These are phyloP conservation scores for Solanum etuberosum DNA, from an alignment of 257 asterid species.

Conservation along the genomic window DNA sequence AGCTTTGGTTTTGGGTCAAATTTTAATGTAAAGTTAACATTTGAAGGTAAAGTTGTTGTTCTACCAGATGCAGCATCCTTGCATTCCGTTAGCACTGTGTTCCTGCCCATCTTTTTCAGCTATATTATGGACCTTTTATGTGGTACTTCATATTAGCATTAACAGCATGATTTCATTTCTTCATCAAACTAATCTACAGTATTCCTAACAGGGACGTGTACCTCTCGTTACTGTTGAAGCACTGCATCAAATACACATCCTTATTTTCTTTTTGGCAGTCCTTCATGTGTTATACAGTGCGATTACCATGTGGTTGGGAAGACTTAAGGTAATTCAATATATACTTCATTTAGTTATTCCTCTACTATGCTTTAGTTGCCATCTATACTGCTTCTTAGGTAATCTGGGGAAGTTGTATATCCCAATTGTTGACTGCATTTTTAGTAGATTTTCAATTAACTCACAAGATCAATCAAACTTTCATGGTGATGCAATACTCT, in stretches of 20 bases:
- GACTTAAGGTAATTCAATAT: conserved; percentile 50
- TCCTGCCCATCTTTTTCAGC: not conserved
- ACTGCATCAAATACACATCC: conserved; percentile 88
- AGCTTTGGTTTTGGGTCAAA: not conserved
- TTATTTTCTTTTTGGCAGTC: conserved; percentile 85
- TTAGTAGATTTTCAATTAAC: not conserved
- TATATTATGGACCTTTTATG: not conserved
- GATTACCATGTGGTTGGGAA: conserved; percentile 80
- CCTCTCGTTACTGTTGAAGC: conserved; percentile 61
- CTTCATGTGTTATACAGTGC: conserved; percentile 79
- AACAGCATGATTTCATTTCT: not conserved
- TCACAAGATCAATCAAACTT: not conserved
- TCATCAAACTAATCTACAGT: not conserved
- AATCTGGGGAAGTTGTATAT: not conserved
- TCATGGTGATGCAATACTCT: not conserved
- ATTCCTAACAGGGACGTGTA: conserved; percentile 41
- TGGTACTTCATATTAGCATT: not conserved
- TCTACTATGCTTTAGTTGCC: not conserved
- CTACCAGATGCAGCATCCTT: not conserved
- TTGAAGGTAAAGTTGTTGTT: not conserved
- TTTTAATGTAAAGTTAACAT: not conserved
- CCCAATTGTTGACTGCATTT: not conserved
- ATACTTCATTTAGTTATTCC: not conserved
- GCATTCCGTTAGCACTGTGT: not conserved
- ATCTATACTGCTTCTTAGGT: not conserved